Base-by-base conservation (phyloP, 2,329 filamentous ascomycete species). In the Myriosclerotinia curreyana region DNA sequence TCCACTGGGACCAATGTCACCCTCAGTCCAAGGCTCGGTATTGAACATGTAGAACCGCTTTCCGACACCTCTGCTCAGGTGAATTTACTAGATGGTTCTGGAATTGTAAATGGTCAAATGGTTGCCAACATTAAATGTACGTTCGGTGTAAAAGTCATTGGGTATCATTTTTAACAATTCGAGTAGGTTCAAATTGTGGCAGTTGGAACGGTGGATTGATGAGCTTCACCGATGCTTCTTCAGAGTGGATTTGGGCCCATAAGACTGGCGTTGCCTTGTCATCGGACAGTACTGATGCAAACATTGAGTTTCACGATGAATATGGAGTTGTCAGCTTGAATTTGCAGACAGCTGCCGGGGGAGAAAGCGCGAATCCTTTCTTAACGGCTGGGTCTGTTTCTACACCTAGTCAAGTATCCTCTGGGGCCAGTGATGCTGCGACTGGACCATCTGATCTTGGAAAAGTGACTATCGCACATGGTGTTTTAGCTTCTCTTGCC, bases 401-500 rank as follows among this genome's bases (percentile, higher is more conserved):
- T 15, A 31, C 42, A 11, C 40, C 62, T 5, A 61, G 42, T 15
- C 60, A 52, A 51, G 31, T 34, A 15, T 42, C 58, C 2, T 54
- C 49, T 46, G 59, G 34, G 6, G 58, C 67, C 38, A 48, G 42
- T 56, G 46, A 12, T 44, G 25, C 14, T 50, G 15, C 17, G 40
- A 48, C 34, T 12, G 28, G 22, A 1, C 22, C 56, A 36, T 38
- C 52, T 20, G 44, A 66, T 20, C 67, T 40, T 34, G 9, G 40
- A 1, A 62, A 9, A 12, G 58, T 72, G 5, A 31, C 58, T 3
- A 69, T 66, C 53, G 77, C 80, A 1, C 85, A 88, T 68, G 86
- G 83, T 54, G 77, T 86, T 68, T 74, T 88, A 68, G 84, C 86
- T 81, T 78, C 80, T 31, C 71, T 87, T 58, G 81, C 83, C 28